These are phyloP conservation scores for Nicotiana tomentosiformis DNA, from an alignment of 257 asterid species.

Conservation along the genomic window DNA sequence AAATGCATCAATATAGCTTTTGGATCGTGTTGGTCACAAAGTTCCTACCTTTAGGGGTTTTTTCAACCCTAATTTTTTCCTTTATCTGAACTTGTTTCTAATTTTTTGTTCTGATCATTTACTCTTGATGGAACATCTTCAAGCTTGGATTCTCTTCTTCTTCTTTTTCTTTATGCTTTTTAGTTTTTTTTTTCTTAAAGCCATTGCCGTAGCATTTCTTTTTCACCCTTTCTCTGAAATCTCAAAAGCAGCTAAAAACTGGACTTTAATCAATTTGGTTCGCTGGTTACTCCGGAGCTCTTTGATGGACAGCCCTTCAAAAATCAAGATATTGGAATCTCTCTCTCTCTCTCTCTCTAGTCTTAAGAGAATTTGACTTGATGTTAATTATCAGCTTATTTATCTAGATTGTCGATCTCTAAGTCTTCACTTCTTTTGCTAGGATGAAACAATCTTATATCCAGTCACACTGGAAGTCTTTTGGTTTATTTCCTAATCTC, in stretches of 20 bases:
- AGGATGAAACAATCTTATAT: slow-evolving; percentile 21
- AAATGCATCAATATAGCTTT: not conserved
- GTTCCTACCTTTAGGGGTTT: not conserved
- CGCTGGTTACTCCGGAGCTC: too few relatives aligned
- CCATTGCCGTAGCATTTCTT: not conserved
- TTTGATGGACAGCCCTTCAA: not conserved
- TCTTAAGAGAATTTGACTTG: not conserved
- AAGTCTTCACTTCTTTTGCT: not conserved
- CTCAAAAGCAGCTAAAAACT: too few relatives aligned
- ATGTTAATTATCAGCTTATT: not conserved
- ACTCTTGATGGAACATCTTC: not conserved
- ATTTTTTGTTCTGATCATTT: not conserved
- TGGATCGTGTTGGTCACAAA: not conserved
- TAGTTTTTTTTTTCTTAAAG: not conserved
- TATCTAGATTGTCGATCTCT: not conserved
- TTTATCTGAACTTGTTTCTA: not conserved
- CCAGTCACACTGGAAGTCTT: slow-evolving; percentile 23
- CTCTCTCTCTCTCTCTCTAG: not conserved
- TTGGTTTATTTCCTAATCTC: slow-evolving; percentile 6
- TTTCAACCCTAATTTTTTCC: not conserved
- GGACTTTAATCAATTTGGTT: too few relatives aligned
- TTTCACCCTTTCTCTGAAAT: too few relatives aligned
- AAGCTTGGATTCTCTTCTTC: not conserved
- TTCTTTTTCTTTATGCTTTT: not conserved
- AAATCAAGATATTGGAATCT: not conserved